Base-by-base conservation (phyloP, 352 stramenopile species). In the Pythium pyrilobum region DNA sequence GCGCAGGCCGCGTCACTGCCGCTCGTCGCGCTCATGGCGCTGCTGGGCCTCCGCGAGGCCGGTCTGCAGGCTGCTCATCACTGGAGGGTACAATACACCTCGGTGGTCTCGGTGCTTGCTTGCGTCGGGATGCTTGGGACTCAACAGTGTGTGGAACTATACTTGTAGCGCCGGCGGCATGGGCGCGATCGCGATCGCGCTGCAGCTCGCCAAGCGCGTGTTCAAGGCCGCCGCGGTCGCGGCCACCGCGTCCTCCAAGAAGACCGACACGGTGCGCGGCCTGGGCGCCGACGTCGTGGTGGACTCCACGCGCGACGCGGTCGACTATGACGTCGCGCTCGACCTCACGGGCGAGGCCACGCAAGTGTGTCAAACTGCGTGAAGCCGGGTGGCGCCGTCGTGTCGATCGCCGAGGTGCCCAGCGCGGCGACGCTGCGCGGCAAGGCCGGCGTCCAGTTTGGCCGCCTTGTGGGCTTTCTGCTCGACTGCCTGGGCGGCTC, bases 61-160 rank as follows among this genome's bases (percentile, higher is more conserved):
- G 70, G 69, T 38, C 85, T 89, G 58, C 87, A 87, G 55, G 69
- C n/a, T 92, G 34, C 56, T 92, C 10, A 66, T 92, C 54, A 89
- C 79, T 5, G 81, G 71, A 18, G 81, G 74, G 74, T 84, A 64
- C 46, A 58, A n/a, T n/a, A n/a, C n/a, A n/a, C n/a, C n/a, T n/a
- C n/a, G n/a, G n/a, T n/a, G n/a, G n/a, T n/a, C n/a, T n/a, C n/a
- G n/a, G n/a, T n/a, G n/a, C n/a, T n/a, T n/a, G n/a, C n/a, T n/a
- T n/a, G n/a, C n/a, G n/a, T n/a, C n/a, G n/a, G n/a, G n/a, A n/a
- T n/a, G n/a, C n/a, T n/a, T n/a, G n/a, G n/a, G n/a, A n/a, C n/a
- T n/a, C n/a, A n/a, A n/a, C n/a, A n/a, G n/a, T n/a, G n/a, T n/a
- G n/a, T n/a, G n/a, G n/a, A n/a, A n/a, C n/a, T n/a, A n/a, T n/a